These are phyloP conservation scores for Holtermanniella nyarrowii DNA, from an alignment of 768 basidiomycete genomes.

Conservation along the genomic window DNA sequence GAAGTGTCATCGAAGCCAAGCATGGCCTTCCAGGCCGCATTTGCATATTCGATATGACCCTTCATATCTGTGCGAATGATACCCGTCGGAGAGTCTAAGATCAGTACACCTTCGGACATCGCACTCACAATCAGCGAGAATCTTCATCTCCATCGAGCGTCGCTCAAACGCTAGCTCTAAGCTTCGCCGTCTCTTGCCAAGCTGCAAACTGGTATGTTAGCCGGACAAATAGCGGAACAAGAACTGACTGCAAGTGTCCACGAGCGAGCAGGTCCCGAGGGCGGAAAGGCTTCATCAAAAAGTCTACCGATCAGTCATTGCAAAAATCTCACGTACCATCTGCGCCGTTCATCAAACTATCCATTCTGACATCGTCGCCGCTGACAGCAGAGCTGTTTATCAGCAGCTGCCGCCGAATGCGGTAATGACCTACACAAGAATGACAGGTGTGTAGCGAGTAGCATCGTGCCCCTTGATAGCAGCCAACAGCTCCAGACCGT, in stretches of 20 bases:
- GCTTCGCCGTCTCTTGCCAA: slow-evolving; percentile 35
- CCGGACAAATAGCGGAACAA: background rate
- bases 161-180: slow-evolving; percentile 16
- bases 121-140: slow-evolving; percentile 11
- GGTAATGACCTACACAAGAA: slow-evolving; percentile 21
- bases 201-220: slow-evolving; percentile 23
- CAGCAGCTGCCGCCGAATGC: background rate
- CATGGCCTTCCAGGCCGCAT: slow-evolving; percentile 20
- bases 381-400: slow-evolving; percentile 28
- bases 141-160: slow-evolving; percentile 14
- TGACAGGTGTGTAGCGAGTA: slow-evolving; percentile 30
- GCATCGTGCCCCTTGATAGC: slow-evolving; percentile 24
- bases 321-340: slow-evolving; percentile 39
- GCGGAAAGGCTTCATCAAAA: slow-evolving; percentile 43
- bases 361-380: slow-evolving; percentile 40
- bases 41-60: slow-evolving; percentile 21
- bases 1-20: slow-evolving; percentile 5
- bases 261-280: slow-evolving; percentile 43
- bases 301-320: slow-evolving; percentile 40
- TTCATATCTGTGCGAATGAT: slow-evolving; percentile 23
- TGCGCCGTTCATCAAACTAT: slow-evolving; percentile 41
- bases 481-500: slow-evolving; percentile 24
- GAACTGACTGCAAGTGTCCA: slow-evolving; percentile 36
- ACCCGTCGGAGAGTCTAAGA: slow-evolving; percentile 25
- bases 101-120: background rate